Conservation (phyloP, 1,284 basidiomycete genomes). For the Ceratobasidium papillatum region DNA sequence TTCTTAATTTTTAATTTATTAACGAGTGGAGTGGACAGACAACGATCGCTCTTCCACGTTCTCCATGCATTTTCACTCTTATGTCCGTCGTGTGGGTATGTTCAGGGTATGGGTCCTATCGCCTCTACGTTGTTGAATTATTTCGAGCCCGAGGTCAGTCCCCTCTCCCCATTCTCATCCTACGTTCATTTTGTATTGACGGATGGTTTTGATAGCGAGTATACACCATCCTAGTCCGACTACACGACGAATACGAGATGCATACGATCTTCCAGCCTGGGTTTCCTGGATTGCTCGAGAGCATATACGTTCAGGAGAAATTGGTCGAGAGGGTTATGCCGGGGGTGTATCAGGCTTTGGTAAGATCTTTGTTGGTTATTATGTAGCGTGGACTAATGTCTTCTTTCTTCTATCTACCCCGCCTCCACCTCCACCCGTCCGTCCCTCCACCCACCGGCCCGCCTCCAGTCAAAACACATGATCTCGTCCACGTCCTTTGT, state of each 20-base stretch:
- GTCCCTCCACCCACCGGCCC: neutral
- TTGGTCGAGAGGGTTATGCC: constrained; percentile 88
- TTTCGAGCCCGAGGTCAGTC: constrained; percentile 77
- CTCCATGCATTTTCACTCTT: constrained; percentile 89
- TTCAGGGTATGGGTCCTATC: constrained; percentile 99
- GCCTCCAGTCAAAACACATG: constrained; percentile 72
- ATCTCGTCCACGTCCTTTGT: constrained; percentile 94
- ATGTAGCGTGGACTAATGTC: no score
- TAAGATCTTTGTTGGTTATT: no score
- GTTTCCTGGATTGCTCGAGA: constrained; percentile 94
- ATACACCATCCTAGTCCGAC: constrained; percentile 81
- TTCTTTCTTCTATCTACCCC: neutral
- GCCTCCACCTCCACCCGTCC: neutral
- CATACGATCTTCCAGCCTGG: constrained; percentile 92
- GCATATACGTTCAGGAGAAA: constrained; percentile 92
- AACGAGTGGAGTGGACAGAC: constrained; percentile 59
- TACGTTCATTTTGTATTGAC: neutral
- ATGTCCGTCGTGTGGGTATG: constrained; percentile 92
- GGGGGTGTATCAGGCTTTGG: constrained; percentile 83
- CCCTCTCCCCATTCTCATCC: neutral
- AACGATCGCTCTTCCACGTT: constrained; percentile 93
- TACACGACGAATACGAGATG: constrained; percentile 90
- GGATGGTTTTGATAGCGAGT: constrained; percentile 60
- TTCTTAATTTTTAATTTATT: constrained; percentile 42
- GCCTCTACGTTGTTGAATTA: constrained; percentile 95